These are phyloP conservation scores for Aspergillus ellipticus DNA, from an alignment of 495 filamentous ascomycete species.

Conservation along the genomic window DNA sequence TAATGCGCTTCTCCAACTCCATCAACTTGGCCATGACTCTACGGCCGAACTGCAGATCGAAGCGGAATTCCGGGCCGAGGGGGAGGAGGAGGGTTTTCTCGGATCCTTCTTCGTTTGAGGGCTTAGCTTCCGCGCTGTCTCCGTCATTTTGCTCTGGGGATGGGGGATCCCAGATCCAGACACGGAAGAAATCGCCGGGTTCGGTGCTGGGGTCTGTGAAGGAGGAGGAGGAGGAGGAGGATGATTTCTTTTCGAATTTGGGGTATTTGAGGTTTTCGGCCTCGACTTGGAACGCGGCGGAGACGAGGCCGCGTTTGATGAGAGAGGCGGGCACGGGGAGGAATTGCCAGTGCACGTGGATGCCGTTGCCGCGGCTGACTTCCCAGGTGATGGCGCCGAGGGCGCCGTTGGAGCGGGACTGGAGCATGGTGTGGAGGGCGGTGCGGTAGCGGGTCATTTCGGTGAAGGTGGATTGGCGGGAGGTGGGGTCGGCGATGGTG, in stretches of 20 bases:
- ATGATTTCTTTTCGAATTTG: constrained; percentile 34
- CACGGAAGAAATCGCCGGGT: constrained; percentile 73
- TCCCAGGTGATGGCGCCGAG: constrained; percentile 89
- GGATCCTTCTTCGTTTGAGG: constrained; percentile 13
- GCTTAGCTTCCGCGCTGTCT: neutral
- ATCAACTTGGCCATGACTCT: constrained; percentile 85
- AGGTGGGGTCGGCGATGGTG: constrained; percentile 54
- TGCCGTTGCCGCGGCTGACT: constrained; percentile 69
- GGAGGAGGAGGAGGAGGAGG: constrained; percentile 17
- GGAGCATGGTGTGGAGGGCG: constrained; percentile 67
- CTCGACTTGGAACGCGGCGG: constrained; percentile 79
- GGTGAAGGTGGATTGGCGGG: constrained; percentile 50
- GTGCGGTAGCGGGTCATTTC: constrained; percentile 81
- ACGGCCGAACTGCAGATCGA: constrained; percentile 66
- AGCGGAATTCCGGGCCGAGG: constrained; percentile 49
- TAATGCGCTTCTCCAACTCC: constrained; percentile 62
- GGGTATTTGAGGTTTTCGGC: constrained; percentile 75
- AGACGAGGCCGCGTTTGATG: constrained; percentile 64
- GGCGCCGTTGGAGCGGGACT: constrained; percentile 38
- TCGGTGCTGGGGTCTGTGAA: constrained; percentile 41
- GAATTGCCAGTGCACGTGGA: constrained; percentile 95
- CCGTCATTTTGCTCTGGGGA: neutral
- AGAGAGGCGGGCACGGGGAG: constrained; percentile 67
- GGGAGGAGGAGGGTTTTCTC: constrained; percentile 51
- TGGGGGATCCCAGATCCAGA: constrained; percentile 67